Percentiles rank a stretch among this genome's conserved stretches.
phyloP scores from a whole-genome alignment of 768 basidiomycete species.

The Lactarius hengduanensis region DNA sequence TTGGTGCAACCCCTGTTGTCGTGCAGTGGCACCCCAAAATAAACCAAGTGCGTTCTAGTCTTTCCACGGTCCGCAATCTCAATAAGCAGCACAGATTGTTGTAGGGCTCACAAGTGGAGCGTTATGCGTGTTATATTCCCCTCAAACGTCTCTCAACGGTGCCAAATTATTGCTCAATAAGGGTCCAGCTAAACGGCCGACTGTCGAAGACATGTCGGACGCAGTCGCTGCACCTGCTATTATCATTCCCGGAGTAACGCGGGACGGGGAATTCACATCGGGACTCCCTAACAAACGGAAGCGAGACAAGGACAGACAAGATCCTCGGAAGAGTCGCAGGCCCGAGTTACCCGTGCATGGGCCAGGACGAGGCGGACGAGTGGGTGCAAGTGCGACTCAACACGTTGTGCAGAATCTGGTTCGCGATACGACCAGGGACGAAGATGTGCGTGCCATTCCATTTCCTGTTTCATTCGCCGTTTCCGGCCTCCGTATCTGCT shows the following conservation, averaged over 20 bases:
- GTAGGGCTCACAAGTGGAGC: constrained; percentile 85
- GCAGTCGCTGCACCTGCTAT: constrained; percentile 84
- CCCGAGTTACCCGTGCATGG: constrained; percentile 93
- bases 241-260: constrained; percentile 84
- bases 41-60: constrained; percentile 73
- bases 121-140: constrained; percentile 90
- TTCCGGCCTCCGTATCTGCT: constrained; percentile 24
- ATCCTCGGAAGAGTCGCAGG: constrained; percentile 87
- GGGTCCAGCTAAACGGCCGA: constrained; percentile 78
- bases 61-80: not conserved
- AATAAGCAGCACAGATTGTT: constrained; percentile 59
- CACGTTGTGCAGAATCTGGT: constrained; percentile 96
- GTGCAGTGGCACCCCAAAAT: constrained; percentile 96
- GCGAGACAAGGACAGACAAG: constrained; percentile 82
- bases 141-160: constrained; percentile 84
- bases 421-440: constrained; percentile 83
- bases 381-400: constrained; percentile 96
- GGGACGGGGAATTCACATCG: constrained; percentile 67
- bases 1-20: constrained; percentile 81
- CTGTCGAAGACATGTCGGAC: constrained; percentile 86
- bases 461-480: constrained; percentile 20
- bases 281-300: constrained; percentile 72
- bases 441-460: constrained; percentile 76
- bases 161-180: constrained; percentile 88
- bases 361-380: constrained; percentile 89